Evolutionary conservation across 2,329 filamentous ascomycete species (phyloP), one percentile per base, ranked within the genome.

Genomic region (Dendrostoma leiphaemia): DNA sequence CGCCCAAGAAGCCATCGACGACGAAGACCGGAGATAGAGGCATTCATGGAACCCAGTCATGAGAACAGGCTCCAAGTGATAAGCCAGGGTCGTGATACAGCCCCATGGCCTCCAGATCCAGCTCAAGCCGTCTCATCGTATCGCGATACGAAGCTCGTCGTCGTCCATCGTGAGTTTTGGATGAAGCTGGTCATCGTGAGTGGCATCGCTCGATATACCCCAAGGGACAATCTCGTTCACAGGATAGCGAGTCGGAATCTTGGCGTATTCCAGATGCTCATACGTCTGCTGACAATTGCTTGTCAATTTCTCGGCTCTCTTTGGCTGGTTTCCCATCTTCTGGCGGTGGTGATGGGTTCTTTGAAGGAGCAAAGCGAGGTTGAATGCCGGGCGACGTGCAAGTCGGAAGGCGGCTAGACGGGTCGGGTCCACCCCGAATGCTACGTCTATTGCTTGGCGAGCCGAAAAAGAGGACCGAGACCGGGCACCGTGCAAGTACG

Each of bases 1-100:
- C 65, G 45, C 54, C 63, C 58, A 56, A 54, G n/a, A 29, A 21
- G 5, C 24, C 9, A 7, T n/a, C 48, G 48, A 44, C 61, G 58
- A 56, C 54, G 54, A 53, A 57, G 48, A 57, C 47, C 59, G 60
- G 57, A 61, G 51, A 55, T 49, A 48, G 45, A 52, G 23, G 49
- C 48, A 31, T 19, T 49, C 37, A 23, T n/a, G 48, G 28, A 32
- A 29, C 17, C 51, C 44, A 52, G 52, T 58, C 48, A 58, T 17
- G 48, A 43, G 44, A 28, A 44, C 28, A 17, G 32, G 19, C 21
- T 51, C 37, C 8, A 12, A 10, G 24, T n/a, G 56, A 58, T 58
- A 55, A 58, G 56, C 56, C 45, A 54, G 56, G 48, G 23, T 17
- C 19, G 32, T 17, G 26, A 28, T 43, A 45, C 51, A 49, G 31